A percentile compares a stretch with the other conserved stretches of the same genome.
Conservation (phyloP, 805 yeast species). For the Lachancea nothofagi region DNA sequence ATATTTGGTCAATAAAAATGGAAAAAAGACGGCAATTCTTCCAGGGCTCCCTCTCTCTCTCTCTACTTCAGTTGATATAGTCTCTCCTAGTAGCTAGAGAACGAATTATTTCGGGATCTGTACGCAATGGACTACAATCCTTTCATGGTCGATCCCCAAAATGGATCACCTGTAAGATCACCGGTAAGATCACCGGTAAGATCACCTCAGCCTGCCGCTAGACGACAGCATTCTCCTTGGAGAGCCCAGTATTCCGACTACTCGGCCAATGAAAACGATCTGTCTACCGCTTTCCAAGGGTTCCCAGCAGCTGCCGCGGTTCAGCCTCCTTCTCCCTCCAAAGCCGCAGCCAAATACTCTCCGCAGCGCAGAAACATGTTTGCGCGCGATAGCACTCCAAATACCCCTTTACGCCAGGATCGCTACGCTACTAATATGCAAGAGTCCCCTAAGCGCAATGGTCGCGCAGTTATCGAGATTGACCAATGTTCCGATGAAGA, state of each 20-base stretch:
- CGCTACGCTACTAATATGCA: slow-evolving; percentile 62
- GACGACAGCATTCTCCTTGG: slow-evolving; percentile 25
- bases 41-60: background rate
- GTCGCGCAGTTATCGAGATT: slow-evolving; percentile 45
- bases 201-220: slow-evolving; percentile 24
- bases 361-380: slow-evolving; percentile 36
- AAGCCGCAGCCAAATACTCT: slow-evolving; percentile 35
- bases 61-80: background rate
- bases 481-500: slow-evolving; percentile 30
- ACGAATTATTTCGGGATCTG: background rate
- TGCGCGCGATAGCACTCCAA: slow-evolving; percentile 29
- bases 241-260: slow-evolving; percentile 19
- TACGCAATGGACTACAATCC: slow-evolving; percentile 30
- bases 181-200: slow-evolving; percentile 29
- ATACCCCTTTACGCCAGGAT: slow-evolving; percentile 35
- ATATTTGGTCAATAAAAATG: background rate
- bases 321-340: slow-evolving; percentile 36
- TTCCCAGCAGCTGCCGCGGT: slow-evolving; percentile 22
- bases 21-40: slow-evolving; percentile 1
- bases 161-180: slow-evolving; percentile 27
- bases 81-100: background rate
- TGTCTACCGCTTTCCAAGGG: slow-evolving; percentile 31
- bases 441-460: slow-evolving; percentile 66
- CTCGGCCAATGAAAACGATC: slow-evolving; percentile 16
- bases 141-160: slow-evolving; percentile 29